Evolutionary conservation across 352 stramenopile genomes (phyloP).

Genomic region (Albugo candida): DNA sequence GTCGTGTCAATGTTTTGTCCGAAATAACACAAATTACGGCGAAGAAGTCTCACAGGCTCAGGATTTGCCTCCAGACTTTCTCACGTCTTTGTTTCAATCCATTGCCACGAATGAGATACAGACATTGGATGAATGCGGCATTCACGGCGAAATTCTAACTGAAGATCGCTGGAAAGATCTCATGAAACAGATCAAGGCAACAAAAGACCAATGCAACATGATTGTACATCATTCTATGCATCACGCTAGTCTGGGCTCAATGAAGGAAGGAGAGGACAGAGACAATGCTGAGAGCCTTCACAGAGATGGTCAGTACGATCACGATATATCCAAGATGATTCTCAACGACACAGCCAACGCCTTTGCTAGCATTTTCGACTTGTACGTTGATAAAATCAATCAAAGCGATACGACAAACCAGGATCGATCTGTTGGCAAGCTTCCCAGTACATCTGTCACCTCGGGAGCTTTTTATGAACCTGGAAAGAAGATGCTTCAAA

Average conservation of each 20-base stretch:
- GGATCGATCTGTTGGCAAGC: not conserved
- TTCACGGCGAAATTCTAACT: conserved; percentile 45
- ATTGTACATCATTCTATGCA: conserved; percentile 29
- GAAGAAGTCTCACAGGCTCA: conserved; percentile 54
- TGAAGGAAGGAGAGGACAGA: not conserved
- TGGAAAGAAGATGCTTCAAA: conserved; percentile 45
- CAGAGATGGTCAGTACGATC: conserved; percentile 25
- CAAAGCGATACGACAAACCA: conserved; percentile 14
- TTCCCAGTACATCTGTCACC: not conserved
- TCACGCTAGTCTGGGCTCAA: conserved; percentile 2
- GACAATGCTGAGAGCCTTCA: not conserved
- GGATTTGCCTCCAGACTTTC: conserved; percentile 48
- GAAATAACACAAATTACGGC: conserved; percentile 81
- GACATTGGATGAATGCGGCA: conserved; percentile 61
- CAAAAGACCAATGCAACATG: conserved; percentile 31
- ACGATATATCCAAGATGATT: conserved; percentile 48
- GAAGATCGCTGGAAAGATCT: conserved; percentile 66
- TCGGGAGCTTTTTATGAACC: conserved; percentile 28
- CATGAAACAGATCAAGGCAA: conserved; percentile 41
- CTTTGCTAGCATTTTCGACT: conserved; percentile 53
- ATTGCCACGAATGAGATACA: conserved; percentile 65
- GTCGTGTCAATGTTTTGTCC: conserved; percentile 71
- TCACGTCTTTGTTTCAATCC: conserved; percentile 49
- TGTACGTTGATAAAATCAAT: conserved; percentile 41
- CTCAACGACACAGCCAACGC: conserved; percentile 25